Percentiles rank a stretch among this genome's conserved stretches.
These are phyloP conservation scores for Tympanopsis confertula DNA, from an alignment of 2,329 filamentous ascomycete species.

Conservation along the genomic window DNA sequence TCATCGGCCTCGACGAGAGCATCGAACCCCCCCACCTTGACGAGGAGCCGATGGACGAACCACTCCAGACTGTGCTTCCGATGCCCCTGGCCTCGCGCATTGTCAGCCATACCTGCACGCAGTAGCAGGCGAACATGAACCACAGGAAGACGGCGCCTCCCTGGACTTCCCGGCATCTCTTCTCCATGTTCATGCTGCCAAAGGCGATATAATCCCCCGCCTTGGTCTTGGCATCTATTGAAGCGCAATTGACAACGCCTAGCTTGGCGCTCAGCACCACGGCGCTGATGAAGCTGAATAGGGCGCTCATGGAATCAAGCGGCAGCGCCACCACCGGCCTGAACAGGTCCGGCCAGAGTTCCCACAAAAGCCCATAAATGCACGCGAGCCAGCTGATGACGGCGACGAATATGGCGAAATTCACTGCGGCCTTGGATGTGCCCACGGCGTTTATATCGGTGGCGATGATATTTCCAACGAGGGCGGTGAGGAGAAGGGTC, in stretches of 20 bases:
- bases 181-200: conserved; percentile 43
- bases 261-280: conserved; percentile 63
- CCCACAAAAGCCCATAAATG: conserved; percentile 47
- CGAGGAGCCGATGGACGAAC: conserved; percentile 26
- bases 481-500: conserved; percentile 38
- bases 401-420: conserved; percentile 60
- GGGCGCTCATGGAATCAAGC: conserved; percentile 44
- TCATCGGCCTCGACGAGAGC: neutral
- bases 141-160: conserved; percentile 66
- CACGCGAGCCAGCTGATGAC: conserved; percentile 54
- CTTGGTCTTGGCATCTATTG: conserved; percentile 19
- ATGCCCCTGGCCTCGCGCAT: conserved; percentile 39
- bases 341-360: conserved; percentile 38
- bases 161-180: conserved; percentile 66
- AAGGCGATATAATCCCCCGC: conserved; percentile 44
- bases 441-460: conserved; percentile 29
- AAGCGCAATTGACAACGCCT: conserved; percentile 55
- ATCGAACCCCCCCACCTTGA: conserved; percentile 34
- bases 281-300: conserved; percentile 62
- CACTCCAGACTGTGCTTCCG: conserved; percentile 27
- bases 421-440: conserved; percentile 34
- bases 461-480: conserved; percentile 47
- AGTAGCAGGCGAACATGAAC: conserved; percentile 60
- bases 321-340: conserved; percentile 39
- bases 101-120: conserved; percentile 41